Conservation (phyloP, 2,329 filamentous ascomycete genomes). For the Ophidiomyces ophidiicola region DNA sequence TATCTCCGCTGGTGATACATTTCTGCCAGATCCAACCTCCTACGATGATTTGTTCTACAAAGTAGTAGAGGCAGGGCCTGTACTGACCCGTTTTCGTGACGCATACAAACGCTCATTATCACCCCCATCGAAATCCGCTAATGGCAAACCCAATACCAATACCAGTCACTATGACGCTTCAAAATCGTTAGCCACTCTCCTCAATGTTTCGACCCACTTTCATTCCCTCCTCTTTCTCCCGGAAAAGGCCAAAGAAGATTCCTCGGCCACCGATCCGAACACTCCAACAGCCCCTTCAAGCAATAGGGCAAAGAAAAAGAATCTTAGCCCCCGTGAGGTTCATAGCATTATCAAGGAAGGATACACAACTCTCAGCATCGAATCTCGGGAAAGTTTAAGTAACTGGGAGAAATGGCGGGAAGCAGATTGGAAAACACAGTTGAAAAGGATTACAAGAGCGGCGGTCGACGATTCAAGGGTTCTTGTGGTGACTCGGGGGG, state of each 20-base stretch:
- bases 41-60: conserved; percentile 99
- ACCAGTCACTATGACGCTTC: conserved; percentile 15
- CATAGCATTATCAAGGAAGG: conserved; percentile 88
- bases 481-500: conserved; percentile 25
- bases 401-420: conserved; percentile 79
- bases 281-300: conserved; percentile 10
- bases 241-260: conserved; percentile 41
- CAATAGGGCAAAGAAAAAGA: conserved; percentile 40
- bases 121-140: conserved; percentile 4
- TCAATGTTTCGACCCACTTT: conserved; percentile 71
- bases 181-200: conserved; percentile 40
- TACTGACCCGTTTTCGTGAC: conserved; percentile 68
- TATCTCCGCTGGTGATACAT: conserved; percentile 75
- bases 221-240: conserved; percentile 55
- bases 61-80: conserved; percentile 79
- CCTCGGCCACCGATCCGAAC: conserved; percentile 21
- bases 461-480: conserved; percentile 58
- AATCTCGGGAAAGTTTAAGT: conserved; percentile 74
- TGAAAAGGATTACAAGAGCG: conserved; percentile 77
- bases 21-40: conserved; percentile 71
- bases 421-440: conserved; percentile 65
- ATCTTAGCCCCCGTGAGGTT: conserved; percentile 72
- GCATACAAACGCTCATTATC: conserved; percentile 46
- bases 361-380: conserved; percentile 87
- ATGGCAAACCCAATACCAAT: conserved; percentile 14